phyloP scores from a whole-genome alignment of 2,329 filamentous ascomycete genomes.

The Neurospora crassa region DNA sequence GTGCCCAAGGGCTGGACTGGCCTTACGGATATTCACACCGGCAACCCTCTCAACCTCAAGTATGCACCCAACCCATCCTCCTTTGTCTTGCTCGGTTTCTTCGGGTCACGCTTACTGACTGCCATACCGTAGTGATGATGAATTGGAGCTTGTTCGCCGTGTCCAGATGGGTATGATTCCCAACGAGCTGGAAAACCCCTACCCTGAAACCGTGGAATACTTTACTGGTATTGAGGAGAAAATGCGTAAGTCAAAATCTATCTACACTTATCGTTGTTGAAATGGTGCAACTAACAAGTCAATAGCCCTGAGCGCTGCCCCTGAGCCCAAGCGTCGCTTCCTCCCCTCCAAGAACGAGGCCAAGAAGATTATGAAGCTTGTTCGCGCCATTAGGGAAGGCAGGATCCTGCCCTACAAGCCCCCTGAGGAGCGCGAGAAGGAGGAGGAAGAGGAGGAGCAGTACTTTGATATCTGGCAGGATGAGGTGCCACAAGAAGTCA shows the following conservation, averaged over 20 bases:
- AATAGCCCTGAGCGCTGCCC: slow-evolving; percentile 68
- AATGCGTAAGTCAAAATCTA: slow-evolving; percentile 48
- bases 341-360: slow-evolving; percentile 94
- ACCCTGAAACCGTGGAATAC: slow-evolving; percentile 87
- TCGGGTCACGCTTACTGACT: neutral
- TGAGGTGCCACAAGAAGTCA: slow-evolving; percentile 70
- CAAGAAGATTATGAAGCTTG: slow-evolving; percentile 94
- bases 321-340: slow-evolving; percentile 92
- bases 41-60: slow-evolving; percentile 73
- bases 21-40: slow-evolving; percentile 85
- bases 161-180: slow-evolving; percentile 84
- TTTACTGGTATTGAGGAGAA: slow-evolving; percentile 85
- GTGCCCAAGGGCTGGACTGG: slow-evolving; percentile 96
- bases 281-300: slow-evolving; percentile 2
- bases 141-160: slow-evolving; percentile 78
- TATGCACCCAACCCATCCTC: neutral
- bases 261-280: neutral
- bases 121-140: slow-evolving; percentile 53
- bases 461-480: slow-evolving; percentile 94
- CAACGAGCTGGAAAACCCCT: slow-evolving; percentile 83
- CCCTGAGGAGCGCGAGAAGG: slow-evolving; percentile 54
- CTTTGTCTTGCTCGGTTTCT: neutral
- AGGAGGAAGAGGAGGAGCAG: slow-evolving; percentile 61
- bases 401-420: slow-evolving; percentile 86
- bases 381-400: slow-evolving; percentile 89